Conservation (phyloP, 2,329 filamentous ascomycete species). For the Didymella sp. region DNA sequence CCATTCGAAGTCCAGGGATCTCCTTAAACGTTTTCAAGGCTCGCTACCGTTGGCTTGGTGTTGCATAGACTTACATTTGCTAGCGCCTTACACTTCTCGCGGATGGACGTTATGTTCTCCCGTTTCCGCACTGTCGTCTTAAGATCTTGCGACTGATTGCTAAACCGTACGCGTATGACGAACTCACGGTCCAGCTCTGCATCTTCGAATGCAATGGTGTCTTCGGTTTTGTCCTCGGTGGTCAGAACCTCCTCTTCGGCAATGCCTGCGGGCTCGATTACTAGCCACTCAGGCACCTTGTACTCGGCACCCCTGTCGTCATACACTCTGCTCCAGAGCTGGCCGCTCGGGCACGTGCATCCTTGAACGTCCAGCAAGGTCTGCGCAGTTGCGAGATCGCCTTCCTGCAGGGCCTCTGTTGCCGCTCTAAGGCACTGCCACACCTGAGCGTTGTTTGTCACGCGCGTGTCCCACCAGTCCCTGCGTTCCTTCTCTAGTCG, state of each 20-base stretch:
- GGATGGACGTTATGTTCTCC: conserved; percentile 12
- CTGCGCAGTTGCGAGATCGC: conserved; percentile 67
- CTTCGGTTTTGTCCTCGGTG: conserved; percentile 21
- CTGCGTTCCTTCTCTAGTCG: conserved; percentile 73
- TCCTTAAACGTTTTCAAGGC: not conserved
- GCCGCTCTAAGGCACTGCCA: conserved; percentile 79
- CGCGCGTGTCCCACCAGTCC: conserved; percentile 90
- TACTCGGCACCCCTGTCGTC: conserved; percentile 55
- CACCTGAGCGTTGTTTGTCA: conserved; percentile 76
- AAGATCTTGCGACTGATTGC: conserved; percentile 1
- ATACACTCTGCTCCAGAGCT: conserved; percentile 52
- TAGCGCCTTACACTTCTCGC: conserved; percentile 11
- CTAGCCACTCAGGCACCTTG: conserved; percentile 55
- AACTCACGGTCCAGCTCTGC: conserved; percentile 10
- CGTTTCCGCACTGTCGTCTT: not conserved
- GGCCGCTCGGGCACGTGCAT: conserved; percentile 54
- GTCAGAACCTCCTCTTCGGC: conserved; percentile 31
- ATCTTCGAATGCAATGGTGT: conserved; percentile 18
- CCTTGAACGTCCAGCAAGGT: conserved; percentile 79
- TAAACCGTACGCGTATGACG: conserved; percentile 11
- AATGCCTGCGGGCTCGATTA: conserved; percentile 53
- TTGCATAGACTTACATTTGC: conserved; percentile 11
- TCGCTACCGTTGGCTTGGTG: not conserved
- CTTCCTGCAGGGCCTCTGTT: conserved; percentile 69
- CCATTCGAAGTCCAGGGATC: not conserved